A percentile compares a stretch with the other conserved stretches of the same genome.
phyloP scores from a whole-genome alignment of 1,284 basidiomycete genomes.

The Cryptococcus hybrid region DNA sequence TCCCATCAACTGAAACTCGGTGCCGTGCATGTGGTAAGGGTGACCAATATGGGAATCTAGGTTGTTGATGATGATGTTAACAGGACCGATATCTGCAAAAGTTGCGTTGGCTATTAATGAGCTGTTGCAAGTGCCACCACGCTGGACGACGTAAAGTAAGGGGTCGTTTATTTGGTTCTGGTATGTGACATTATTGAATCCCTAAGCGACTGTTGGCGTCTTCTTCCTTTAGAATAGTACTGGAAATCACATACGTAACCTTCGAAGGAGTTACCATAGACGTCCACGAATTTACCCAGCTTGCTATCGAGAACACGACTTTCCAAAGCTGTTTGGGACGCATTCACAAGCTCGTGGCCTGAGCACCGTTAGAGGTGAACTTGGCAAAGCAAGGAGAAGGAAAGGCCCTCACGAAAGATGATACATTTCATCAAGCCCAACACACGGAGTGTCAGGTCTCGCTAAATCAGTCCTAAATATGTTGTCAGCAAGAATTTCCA shows the following conservation, averaged over 20 bases:
- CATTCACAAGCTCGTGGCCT: too few relatives aligned
- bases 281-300: slow-evolving; percentile 20
- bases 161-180: slow-evolving; percentile 39
- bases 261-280: slow-evolving; percentile 15
- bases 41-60: slow-evolving; percentile 37
- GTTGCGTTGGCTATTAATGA: slow-evolving; percentile 22
- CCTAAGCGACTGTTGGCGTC: slow-evolving; percentile 2
- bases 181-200: slow-evolving; percentile 35
- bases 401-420: slow-evolving; percentile 11
- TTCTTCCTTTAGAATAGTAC: not conserved
- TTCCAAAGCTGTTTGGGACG: slow-evolving; percentile 2
- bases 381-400: not conserved
- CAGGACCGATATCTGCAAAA: slow-evolving; percentile 23
- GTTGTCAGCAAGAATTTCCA: not conserved
- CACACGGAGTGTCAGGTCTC: slow-evolving; percentile 2
- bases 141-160: slow-evolving; percentile 18
- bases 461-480: slow-evolving; percentile 11
- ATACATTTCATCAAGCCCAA: slow-evolving; percentile 23
- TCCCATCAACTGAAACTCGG: slow-evolving; percentile 34
- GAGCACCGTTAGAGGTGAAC: too few relatives aligned
- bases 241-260: slow-evolving; percentile 20
- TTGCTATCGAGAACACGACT: slow-evolving; percentile 20
- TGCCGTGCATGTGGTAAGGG: slow-evolving; percentile 42
- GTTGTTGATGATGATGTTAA: slow-evolving; percentile 42
- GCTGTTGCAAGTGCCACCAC: slow-evolving; percentile 18